A percentile compares a stretch with the other conserved stretches of the same genome.
Evolutionary conservation across 495 filamentous ascomycete genomes (phyloP).

Genomic region (Lasiosphaeris hirsuta): DNA sequence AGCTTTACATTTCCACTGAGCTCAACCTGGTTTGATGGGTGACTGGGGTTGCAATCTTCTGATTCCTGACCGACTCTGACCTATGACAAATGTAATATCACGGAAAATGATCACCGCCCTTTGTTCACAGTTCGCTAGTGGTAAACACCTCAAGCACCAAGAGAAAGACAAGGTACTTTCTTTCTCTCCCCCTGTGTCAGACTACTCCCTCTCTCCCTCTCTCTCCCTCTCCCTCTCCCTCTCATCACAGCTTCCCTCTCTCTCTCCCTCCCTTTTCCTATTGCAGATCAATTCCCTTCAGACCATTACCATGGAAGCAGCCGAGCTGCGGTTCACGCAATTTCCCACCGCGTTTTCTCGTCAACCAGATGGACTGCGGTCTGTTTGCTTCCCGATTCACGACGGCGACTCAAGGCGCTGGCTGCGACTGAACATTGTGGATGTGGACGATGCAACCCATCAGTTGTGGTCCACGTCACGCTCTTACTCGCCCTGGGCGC

Average conservation of each 20-base stretch:
- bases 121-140: background rate
- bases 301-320: background rate
- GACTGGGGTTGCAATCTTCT: background rate
- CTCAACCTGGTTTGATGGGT: background rate
- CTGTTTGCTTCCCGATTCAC: no score
- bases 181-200: background rate
- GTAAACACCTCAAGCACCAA: conserved; percentile 4
- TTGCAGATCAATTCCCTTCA: conserved; percentile 1
- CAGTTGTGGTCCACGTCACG: no score
- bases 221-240: background rate
- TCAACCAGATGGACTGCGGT: background rate
- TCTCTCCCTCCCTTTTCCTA: background rate
- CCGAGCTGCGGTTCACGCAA: background rate
- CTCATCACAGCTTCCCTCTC: background rate
- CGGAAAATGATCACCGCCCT: background rate
- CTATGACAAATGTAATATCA: background rate
- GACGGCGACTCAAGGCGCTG: no score
- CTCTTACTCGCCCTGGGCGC: no score
- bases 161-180: background rate
- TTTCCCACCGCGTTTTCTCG: background rate
- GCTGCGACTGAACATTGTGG: no score
- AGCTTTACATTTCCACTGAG: background rate
- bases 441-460: no score
- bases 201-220: background rate
- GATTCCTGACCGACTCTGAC: background rate